phyloP scores from a whole-genome alignment of 139 green algal genomes.

The Coelastrella sp. region DNA sequence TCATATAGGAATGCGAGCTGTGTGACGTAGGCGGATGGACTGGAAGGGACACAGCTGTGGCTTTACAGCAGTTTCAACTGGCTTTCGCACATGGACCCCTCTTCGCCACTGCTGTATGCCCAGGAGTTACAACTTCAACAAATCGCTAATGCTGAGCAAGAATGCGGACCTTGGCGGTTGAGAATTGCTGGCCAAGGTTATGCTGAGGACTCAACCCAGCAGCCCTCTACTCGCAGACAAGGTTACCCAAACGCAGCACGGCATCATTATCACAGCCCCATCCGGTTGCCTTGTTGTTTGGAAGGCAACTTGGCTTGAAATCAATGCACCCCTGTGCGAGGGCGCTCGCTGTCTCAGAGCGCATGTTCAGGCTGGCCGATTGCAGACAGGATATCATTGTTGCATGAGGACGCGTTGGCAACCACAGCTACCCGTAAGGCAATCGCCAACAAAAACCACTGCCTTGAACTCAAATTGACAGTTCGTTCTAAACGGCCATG shows the following conservation, averaged over 20 bases:
- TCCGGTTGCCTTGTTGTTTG: too few species aligned
- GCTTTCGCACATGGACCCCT: not conserved
- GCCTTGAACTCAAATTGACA: not conserved
- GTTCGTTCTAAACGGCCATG: not conserved
- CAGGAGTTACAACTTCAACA: too few species aligned
- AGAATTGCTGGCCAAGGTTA: slow-evolving; percentile 20
- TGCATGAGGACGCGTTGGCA: not conserved
- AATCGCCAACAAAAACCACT: not conserved
- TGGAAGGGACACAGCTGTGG: too few species aligned
- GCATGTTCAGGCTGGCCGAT: too few species aligned
- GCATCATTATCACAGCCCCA: too few species aligned
- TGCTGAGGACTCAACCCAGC: not conserved
- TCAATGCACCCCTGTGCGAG: too few species aligned
- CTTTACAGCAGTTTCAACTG: not conserved
- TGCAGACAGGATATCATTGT: too few species aligned
- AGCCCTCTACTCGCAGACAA: too few species aligned
- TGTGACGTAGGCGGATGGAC: not conserved
- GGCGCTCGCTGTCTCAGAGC: too few species aligned
- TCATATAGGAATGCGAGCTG: not conserved
- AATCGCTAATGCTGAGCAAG: not conserved
- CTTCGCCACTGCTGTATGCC: too few species aligned
- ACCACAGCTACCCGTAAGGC: not conserved
- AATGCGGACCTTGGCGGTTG: not conserved
- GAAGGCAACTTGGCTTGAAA: too few species aligned
- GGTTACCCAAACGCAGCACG: too few species aligned